Evolutionary conservation across 164 flowering plant species (phyloP), one percentile per base, ranked within the genome.

Genomic region (Euptelea pleiosperma): DNA sequence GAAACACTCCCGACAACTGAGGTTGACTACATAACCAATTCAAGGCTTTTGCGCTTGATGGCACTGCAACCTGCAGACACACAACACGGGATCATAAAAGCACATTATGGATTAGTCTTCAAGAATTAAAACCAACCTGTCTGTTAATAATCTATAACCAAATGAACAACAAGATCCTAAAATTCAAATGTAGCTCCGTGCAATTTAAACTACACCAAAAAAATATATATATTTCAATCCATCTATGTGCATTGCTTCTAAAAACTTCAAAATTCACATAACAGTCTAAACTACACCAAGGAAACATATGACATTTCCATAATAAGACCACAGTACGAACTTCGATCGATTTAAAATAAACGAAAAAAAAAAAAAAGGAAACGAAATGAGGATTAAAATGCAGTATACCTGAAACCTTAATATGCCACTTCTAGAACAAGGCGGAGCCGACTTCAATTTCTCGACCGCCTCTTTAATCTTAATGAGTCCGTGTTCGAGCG

Each of bases 11-110:
- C 1, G 73, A 75, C 14, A 80, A 68, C 64, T 74, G 73, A 11
- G 86, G 81, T 70, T 84, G 97, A 57, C 67, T 69, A 57, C 78
- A 81, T 64, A 83, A 81, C 92, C 89, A 93, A 53, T 67, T 59
- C 61, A 86, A 71, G 36, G 92, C 85, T 63, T 85, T 93, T 29
- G 89, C 65, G 66, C 87, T 74, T 0, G 97, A 84, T 24, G 97
- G 91, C 53, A 86, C 94, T 37, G 83, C 82, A 68, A 93, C 84
- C 98, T 93, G 67, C 56, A 67, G 22, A 6, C 9, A 43, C 7
- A 33, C 36, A 24, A 60, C 5, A 52, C 12, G n/a, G n/a, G n/a
- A n/a, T n/a, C n/a, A n/a, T n/a, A n/a, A n/a, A n/a, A n/a, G n/a
- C n/a, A n/a, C n/a, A n/a, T n/a, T n/a, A n/a, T n/a, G n/a, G n/a